A percentile compares a stretch with the other conserved stretches of the same genome.
These are phyloP conservation scores for Castanopsis chinensis DNA, from an alignment of 306 rosid species.

Conservation along the genomic window DNA sequence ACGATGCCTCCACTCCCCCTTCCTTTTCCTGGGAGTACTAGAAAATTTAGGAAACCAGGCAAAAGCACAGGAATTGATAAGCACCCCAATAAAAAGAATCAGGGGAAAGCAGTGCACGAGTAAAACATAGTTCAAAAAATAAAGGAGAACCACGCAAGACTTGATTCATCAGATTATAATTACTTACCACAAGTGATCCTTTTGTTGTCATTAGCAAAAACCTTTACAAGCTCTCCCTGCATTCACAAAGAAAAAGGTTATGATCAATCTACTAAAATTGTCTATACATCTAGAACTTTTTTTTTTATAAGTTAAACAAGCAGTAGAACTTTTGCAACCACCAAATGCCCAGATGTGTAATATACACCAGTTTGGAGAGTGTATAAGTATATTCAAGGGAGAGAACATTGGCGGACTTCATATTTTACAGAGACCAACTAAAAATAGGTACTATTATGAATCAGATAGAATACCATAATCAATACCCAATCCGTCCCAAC, in stretches of 20 bases:
- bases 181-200: slow-evolving; percentile 84
- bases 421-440: too few relatives aligned
- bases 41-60: neutral
- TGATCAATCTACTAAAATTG: too few relatives aligned
- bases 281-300: too few relatives aligned
- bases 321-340: too few relatives aligned
- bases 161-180: neutral
- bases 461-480: too few relatives aligned
- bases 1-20: neutral
- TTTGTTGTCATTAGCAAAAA: slow-evolving; percentile 71
- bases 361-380: too few relatives aligned
- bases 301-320: too few relatives aligned
- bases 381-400: too few relatives aligned
- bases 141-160: slow-evolving; percentile 4
- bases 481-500: too few relatives aligned
- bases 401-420: neutral
- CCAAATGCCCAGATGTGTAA: neutral
- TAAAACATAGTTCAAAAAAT: neutral
- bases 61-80: neutral
- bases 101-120: neutral
- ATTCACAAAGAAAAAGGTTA: slow-evolving; percentile 26
- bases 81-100: neutral
- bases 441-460: too few relatives aligned
- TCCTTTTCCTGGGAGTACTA: neutral
- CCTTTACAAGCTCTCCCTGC: slow-evolving; percentile 94